Conservation (phyloP, 2,329 filamentous ascomycete species). For the Davidsoniella eucalypti region DNA sequence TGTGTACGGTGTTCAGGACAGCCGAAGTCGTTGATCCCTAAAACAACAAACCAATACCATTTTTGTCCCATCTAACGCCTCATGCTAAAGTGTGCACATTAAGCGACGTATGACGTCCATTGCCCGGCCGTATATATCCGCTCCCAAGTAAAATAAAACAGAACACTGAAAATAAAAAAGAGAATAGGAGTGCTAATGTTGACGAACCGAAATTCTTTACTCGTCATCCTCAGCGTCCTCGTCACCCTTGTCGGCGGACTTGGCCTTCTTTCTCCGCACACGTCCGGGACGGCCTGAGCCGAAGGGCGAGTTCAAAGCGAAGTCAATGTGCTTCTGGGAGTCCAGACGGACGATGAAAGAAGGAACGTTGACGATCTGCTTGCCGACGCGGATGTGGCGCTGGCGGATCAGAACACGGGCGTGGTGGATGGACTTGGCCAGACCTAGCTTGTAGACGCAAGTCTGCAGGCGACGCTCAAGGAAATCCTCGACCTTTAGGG, state of each 20-base stretch:
- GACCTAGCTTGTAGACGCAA: slow-evolving; percentile 99
- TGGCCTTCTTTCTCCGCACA: slow-evolving; percentile 99
- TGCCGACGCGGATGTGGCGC: slow-evolving; percentile 98
- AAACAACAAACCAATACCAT: slow-evolving; percentile 10
- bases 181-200: slow-evolving; percentile 7
- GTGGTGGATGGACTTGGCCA: slow-evolving; percentile 99
- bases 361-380: slow-evolving; percentile 99
- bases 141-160: slow-evolving; percentile 2
- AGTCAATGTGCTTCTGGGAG: slow-evolving; percentile 99
- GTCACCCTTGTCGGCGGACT: slow-evolving; percentile 75
- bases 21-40: slow-evolving; percentile 10
- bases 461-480: slow-evolving; percentile 99
- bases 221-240: slow-evolving; percentile 76
- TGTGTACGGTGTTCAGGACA: slow-evolving; percentile 5
- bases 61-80: slow-evolving; percentile 13
- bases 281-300: slow-evolving; percentile 93
- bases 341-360: slow-evolving; percentile 99
- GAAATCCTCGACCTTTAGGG: slow-evolving; percentile 99
- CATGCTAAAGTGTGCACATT: slow-evolving; percentile 9
- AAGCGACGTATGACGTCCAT: slow-evolving; percentile 9
- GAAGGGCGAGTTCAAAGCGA: slow-evolving; percentile 91
- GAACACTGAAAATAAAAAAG: slow-evolving; percentile 6
- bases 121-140: slow-evolving; percentile 2
- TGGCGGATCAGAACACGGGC: slow-evolving; percentile 99
- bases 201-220: slow-evolving; percentile 27